These are phyloP conservation scores for Oryza officinalis DNA, from an alignment of 176 grass and related monocot genomes.

Conservation along the genomic window DNA sequence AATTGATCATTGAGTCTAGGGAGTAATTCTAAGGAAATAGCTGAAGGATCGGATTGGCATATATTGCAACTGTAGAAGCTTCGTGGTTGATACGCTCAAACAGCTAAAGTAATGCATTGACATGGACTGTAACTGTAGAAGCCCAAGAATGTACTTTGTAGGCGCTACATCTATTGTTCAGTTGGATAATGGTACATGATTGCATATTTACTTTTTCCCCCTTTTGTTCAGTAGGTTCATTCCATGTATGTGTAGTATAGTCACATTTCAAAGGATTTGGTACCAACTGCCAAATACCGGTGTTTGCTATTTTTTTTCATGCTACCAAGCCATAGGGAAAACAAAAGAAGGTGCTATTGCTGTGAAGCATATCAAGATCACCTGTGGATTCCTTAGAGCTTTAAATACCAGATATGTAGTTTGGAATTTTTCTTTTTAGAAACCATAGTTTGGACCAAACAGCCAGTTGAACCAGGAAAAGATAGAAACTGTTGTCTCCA, in stretches of 20 bases:
- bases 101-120: slow-evolving; percentile 17
- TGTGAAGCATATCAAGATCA: not conserved
- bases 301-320: not conserved
- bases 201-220: not conserved
- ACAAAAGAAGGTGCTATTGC: not conserved
- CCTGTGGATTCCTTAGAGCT: slow-evolving; percentile 16
- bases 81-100: not conserved
- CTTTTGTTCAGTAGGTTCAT: not conserved
- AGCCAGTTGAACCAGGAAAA: too few relatives aligned
- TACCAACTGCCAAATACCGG: not conserved
- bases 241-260: not conserved
- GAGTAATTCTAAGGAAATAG: not conserved
- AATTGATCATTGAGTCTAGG: not conserved
- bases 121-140: slow-evolving; percentile 9
- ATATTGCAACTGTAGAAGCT: slow-evolving; percentile 14
- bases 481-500: too few relatives aligned
- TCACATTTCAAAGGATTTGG: slow-evolving; percentile 1
- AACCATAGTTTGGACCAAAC: not conserved
- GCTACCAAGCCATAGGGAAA: not conserved
- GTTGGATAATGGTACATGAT: slow-evolving; percentile 21
- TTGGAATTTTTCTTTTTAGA: slow-evolving; percentile 22
- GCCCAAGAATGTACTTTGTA: slow-evolving; percentile 9
- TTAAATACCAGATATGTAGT: not conserved
- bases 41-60: slow-evolving; percentile 11
- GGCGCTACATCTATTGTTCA: not conserved